Conservation (phyloP, 257 asterid species). For the Solanum chiquidenum region DNA sequence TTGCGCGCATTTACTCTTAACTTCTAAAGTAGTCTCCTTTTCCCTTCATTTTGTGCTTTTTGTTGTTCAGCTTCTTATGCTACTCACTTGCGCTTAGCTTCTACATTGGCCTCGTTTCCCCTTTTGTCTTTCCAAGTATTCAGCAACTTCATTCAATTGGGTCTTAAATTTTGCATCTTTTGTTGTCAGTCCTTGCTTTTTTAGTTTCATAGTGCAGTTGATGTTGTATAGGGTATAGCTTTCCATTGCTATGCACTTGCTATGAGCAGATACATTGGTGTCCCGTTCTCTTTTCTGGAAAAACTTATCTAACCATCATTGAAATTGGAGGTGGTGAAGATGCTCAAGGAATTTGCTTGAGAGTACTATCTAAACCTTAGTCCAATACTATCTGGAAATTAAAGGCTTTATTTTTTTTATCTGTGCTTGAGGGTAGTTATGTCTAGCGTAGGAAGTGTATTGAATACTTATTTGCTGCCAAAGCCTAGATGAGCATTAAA, state of each 20-base stretch:
- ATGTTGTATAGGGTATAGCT: neutral
- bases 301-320: neutral
- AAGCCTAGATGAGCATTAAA: neutral
- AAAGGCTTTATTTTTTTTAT: neutral
- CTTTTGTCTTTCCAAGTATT: neutral
- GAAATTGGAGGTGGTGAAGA: neutral
- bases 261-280: neutral
- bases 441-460: neutral
- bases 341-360: neutral
- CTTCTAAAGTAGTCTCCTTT: neutral
- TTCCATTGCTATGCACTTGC: neutral
- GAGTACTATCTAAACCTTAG: neutral
- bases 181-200: neutral
- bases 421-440: neutral
- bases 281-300: neutral
- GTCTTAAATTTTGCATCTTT: neutral
- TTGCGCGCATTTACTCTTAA: neutral
- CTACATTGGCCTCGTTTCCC: neutral
- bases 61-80: neutral
- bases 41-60: neutral
- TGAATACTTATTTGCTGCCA: neutral
- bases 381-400: neutral
- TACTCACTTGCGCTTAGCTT: neutral
- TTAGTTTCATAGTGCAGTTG: neutral
- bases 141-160: neutral